Evolutionary conservation across 129 eudicot species (phyloP), one percentile per base, ranked within the genome.

Genomic region (Chrysanthemum lavandulifolium): DNA sequence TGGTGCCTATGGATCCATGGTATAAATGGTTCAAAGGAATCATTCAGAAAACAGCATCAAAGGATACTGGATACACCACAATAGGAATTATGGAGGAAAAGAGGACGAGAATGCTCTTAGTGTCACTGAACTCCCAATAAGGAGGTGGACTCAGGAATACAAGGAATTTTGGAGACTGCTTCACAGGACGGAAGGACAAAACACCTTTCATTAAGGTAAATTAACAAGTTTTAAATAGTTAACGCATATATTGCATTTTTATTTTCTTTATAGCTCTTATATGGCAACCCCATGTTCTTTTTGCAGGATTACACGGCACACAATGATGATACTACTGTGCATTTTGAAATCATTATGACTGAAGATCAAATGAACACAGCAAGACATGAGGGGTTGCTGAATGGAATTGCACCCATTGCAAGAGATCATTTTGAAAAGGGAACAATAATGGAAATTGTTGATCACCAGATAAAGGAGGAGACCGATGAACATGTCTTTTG

Each of bases 1-100:
- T 94, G 89, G 86, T 79, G 65, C 86, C 97, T 3, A 94, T 94
- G 98, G 87, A 90, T 76, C 98, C 98, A 47, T 94, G 98, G 98
- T 94, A 94, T 57, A 90, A 68, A 71, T 92, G 92, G 53, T 94
- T 94, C 59, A 80, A 71, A 33, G 98, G 98, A 66, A 82, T 84
- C 19, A 90, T 94, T 40, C 84, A 81, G 82, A 87, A 83, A 77
- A 53, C 91, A 61, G 60, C 89, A 54, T 79, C 86, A 61, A 90
- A 88, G 66, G 98, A 87, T 29, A 29, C 87, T 61, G 92, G 95
- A 10, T 94, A 94, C 80, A 90, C 91, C 6, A 79, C 86, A 0
- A 61, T 65, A 27, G 98, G 98, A 67, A 27, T 70, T 19, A 71
- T 90, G 25, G 97, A 90, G 48, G 98, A 89, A 78, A 84, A 4